Conservation (phyloP, 257 asterid species). For the Misopates orontium region DNA sequence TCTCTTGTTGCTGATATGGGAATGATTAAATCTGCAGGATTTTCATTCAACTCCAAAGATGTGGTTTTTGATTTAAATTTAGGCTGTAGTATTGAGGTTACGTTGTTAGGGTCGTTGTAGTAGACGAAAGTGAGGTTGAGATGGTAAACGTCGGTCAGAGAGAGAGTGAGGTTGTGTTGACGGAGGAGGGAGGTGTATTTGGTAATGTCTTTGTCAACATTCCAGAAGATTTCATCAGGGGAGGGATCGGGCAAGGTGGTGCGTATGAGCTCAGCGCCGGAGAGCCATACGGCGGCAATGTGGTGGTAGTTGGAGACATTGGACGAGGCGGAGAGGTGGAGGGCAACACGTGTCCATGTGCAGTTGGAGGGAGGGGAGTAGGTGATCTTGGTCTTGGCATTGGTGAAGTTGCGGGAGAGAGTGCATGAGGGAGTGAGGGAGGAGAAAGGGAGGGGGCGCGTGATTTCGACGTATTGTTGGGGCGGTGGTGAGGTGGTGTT, state of each 20-base stretch:
- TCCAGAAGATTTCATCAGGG: constrained; percentile 61
- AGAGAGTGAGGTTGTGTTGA: constrained; percentile 47
- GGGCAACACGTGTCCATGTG: constrained; percentile 61
- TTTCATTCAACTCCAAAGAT: constrained; percentile 39
- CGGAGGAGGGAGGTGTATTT: constrained; percentile 62
- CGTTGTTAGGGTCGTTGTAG: constrained; percentile 33
- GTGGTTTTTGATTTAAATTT: constrained; percentile 1
- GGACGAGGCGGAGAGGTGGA: constrained; percentile 61
- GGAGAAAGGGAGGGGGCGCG: constrained; percentile 57
- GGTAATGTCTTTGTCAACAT: constrained; percentile 65
- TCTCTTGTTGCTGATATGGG: constrained; percentile 62
- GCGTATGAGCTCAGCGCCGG: constrained; percentile 82
- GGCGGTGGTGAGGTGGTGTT: constrained; percentile 23
- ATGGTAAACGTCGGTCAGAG: constrained; percentile 63
- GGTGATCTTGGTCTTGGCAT: too few species aligned
- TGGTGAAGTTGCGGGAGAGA: constrained; percentile 50
- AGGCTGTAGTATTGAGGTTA: not conserved
- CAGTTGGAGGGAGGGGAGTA: constrained; percentile 68
- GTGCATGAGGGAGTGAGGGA: constrained; percentile 36
- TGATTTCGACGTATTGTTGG: constrained; percentile 47
- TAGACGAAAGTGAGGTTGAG: constrained; percentile 60
- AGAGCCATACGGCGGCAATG: constrained; percentile 81
- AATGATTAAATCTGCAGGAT: constrained; percentile 73
- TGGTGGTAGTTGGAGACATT: constrained; percentile 78
- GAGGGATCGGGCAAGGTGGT: constrained; percentile 87